A percentile compares a stretch with the other conserved stretches of the same genome.
phyloP scores from a whole-genome alignment of 1,284 basidiomycete species.

The Lignosus rhinocerotis region DNA sequence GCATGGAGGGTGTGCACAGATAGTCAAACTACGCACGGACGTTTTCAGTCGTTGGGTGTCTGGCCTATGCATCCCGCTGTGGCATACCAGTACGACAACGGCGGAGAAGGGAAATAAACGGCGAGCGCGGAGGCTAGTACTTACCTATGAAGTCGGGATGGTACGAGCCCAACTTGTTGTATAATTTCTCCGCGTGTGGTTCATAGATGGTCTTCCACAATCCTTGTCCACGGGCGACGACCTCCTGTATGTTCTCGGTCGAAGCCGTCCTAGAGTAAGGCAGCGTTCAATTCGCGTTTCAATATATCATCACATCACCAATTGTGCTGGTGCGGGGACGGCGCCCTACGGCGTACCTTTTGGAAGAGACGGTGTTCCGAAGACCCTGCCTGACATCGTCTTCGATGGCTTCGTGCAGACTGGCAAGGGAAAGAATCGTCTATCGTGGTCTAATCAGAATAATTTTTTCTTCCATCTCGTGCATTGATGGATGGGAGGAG shows the following conservation, averaged over 20 bases:
- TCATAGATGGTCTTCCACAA: constrained; percentile 93
- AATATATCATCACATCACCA: neutral
- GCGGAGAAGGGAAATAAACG: neutral
- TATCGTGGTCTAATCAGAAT: constrained; percentile 32
- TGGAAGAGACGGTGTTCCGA: constrained; percentile 51
- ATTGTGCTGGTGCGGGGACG: neutral
- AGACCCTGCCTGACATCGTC: constrained; percentile 76
- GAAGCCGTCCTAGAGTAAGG: constrained; percentile 53
- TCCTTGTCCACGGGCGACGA: constrained; percentile 62
- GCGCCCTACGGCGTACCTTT: constrained; percentile 50
- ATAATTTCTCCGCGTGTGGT: constrained; percentile 87
- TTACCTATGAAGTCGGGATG: constrained; percentile 84
- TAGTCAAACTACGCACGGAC: neutral
- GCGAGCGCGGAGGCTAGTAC: constrained; percentile 35
- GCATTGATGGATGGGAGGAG: too few relatives aligned
- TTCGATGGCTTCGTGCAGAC: constrained; percentile 73
- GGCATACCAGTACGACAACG: constrained; percentile 5
- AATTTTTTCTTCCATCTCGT: neutral
- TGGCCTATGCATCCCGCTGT: neutral
- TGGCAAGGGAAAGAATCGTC: constrained; percentile 84
- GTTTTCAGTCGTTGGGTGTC: neutral
- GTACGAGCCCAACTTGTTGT: constrained; percentile 84
- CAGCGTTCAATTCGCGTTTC: neutral
- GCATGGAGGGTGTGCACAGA: neutral
- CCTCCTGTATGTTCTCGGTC: constrained; percentile 65